These are phyloP conservation scores for Chaetomium cochliodes DNA, from an alignment of 495 filamentous ascomycete species.

Conservation along the genomic window DNA sequence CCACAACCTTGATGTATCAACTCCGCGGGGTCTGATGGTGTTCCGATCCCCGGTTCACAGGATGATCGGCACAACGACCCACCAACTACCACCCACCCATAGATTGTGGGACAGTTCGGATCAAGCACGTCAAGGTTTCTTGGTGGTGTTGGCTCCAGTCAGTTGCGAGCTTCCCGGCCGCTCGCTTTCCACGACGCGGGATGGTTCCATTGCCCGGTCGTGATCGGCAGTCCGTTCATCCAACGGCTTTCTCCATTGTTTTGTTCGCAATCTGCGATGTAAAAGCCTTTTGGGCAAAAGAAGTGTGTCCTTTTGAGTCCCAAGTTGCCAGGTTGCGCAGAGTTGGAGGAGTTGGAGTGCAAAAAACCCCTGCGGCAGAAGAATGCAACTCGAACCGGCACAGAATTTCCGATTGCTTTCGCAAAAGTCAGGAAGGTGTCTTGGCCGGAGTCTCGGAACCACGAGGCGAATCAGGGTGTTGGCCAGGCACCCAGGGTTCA, in stretches of 20 bases:
- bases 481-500: too few relatives aligned
- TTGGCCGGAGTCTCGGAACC: conserved; percentile 1
- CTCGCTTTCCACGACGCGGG: background rate
- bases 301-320: too few relatives aligned
- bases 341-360: too few relatives aligned
- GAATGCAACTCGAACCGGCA: background rate
- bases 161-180: conserved; percentile 1
- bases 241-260: conserved; percentile 2
- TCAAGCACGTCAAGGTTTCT: background rate
- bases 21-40: background rate
- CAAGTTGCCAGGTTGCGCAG: too few relatives aligned
- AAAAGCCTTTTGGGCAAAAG: background rate
- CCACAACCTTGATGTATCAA: background rate
- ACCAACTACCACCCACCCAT: background rate
- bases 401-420: background rate
- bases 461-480: conserved; percentile 2
- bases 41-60: background rate
- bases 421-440: background rate
- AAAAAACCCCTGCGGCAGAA: background rate
- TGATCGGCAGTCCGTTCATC: background rate
- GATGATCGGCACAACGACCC: conserved; percentile 21
- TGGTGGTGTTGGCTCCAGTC: conserved; percentile 19
- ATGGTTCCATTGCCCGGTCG: background rate
- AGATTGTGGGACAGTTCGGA: conserved; percentile 15
- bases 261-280: background rate